Evolutionary conservation across 2,329 filamentous ascomycete genomes (phyloP), one percentile per base, ranked within the genome.

Genomic region (Colletotrichum lentis): DNA sequence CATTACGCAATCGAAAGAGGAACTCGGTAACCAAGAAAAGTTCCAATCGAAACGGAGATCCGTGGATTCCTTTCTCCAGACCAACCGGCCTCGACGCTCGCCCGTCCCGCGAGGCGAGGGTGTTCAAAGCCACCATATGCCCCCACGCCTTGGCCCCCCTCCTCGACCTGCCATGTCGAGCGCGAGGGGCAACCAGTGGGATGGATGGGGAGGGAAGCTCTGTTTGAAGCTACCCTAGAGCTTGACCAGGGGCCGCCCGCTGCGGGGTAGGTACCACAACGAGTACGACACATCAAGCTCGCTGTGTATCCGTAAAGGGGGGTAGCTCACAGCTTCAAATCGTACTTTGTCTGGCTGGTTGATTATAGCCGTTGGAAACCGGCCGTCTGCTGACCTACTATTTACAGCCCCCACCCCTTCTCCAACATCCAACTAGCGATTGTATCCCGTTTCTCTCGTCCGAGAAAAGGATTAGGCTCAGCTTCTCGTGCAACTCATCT

Each of bases 201-300:
- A 20, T 27, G 44, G 37, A 39, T 12, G 49, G 22, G 39, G 47
- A 41, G 22, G 49, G 55, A 39, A 65, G 52, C n/a, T n/a, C 50
- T 41, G 31, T 47, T 35, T 39, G 43, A 47, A 47, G 57, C 57
- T 60, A 39, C 46, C 57, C 57, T 50, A 41, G 44, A 64, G 62
- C 62, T 60, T 24, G 57, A 37, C 35, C 47, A 54, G n/a, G 55
- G 62, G 58, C 52, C 59, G 62, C 24, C 50, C 59, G 24, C 59
- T 62, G 64, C 64, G 58, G 64, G 58, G 52, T 67, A 67, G 50
- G 43, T 56, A 41, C 43, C 12, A 27, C 22, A 16, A n/a, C n/a
- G n/a, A n/a, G n/a, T n/a, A 35, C 53, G 14, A 14, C 20, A 50
- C 20, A 31, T 60, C 20, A 27, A 52, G 20, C 20, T 20, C 35